These are phyloP conservation scores for Ustilago bromivora DNA, from an alignment of 1,284 basidiomycete species.

Conservation along the genomic window DNA sequence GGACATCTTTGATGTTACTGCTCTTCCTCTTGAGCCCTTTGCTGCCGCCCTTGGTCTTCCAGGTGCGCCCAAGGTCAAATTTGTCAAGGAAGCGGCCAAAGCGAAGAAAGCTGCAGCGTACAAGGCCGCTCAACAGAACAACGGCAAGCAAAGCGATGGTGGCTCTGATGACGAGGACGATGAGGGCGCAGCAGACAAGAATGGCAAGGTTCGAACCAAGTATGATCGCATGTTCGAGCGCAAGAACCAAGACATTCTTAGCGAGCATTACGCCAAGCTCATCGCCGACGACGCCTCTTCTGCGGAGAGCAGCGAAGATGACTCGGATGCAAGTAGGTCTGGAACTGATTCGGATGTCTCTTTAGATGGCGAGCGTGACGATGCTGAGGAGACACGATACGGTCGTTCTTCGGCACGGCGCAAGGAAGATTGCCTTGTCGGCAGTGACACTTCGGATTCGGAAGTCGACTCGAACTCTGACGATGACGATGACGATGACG, in stretches of 20 bases:
- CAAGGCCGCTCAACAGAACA: slow-evolving; percentile 40
- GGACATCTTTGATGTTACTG: slow-evolving; percentile 85
- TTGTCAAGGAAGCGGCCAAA: slow-evolving; percentile 80
- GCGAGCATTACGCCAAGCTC: slow-evolving; percentile 89
- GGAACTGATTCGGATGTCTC: slow-evolving; percentile 19
- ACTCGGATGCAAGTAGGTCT: slow-evolving; percentile 20
- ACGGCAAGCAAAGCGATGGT: slow-evolving; percentile 23
- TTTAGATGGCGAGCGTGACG: slow-evolving; percentile 17
- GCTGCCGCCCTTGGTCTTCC: slow-evolving; percentile 92
- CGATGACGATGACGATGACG: slow-evolving; percentile 9
- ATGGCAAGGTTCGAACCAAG: slow-evolving; percentile 76
- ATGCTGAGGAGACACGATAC: slow-evolving; percentile 44
- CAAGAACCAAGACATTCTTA: slow-evolving; percentile 93
- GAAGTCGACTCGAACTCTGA: slow-evolving; percentile 45
- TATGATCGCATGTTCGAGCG: slow-evolving; percentile 98
- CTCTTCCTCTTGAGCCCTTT: slow-evolving; percentile 84
- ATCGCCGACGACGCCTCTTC: slow-evolving; percentile 73
- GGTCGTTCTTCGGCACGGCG: slow-evolving; percentile 22
- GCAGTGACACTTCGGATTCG: slow-evolving; percentile 63
- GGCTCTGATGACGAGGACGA: slow-evolving; percentile 69
- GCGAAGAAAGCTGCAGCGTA: slow-evolving; percentile 77
- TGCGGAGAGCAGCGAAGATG: slow-evolving; percentile 21
- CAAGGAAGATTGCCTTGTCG: slow-evolving; percentile 42
- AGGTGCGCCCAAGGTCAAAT: slow-evolving; percentile 95
- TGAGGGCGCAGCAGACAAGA: slow-evolving; percentile 46